Conservation (phyloP, 1,284 basidiomycete genomes). For the Neonothopanus nambi region DNA sequence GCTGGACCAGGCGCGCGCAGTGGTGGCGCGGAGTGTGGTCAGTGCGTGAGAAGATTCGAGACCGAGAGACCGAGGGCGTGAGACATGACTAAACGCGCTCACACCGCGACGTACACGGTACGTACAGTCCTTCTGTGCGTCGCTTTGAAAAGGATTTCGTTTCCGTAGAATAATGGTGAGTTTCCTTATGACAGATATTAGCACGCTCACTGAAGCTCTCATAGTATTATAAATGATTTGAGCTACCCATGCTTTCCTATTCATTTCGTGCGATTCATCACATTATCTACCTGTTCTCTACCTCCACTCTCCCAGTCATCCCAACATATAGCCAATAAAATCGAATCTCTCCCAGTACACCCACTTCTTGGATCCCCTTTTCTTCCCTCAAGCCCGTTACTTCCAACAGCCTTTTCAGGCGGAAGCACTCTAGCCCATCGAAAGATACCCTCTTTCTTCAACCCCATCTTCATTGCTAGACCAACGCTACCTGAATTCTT, state of each 20-base stretch:
- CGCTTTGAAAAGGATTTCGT: too few relatives aligned
- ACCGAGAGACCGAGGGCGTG: too few relatives aligned
- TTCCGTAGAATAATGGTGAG: too few relatives aligned
- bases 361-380: slow-evolving; percentile 39
- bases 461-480: slow-evolving; percentile 60
- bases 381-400: slow-evolving; percentile 32
- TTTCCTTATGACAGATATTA: too few relatives aligned
- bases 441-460: slow-evolving; percentile 53
- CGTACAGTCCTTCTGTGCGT: too few relatives aligned
- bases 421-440: slow-evolving; percentile 55
- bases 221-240: too few relatives aligned
- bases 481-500: slow-evolving; percentile 50
- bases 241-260: background rate
- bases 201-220: too few relatives aligned
- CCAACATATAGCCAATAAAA: slow-evolving; percentile 53
- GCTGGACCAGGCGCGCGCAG: too few relatives aligned
- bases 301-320: slow-evolving; percentile 62
- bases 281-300: slow-evolving; percentile 40
- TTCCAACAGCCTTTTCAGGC: slow-evolving; percentile 32
- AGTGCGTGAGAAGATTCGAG: too few relatives aligned
- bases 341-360: slow-evolving; percentile 46
- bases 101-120: too few relatives aligned
- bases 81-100: too few relatives aligned
- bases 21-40: too few relatives aligned
- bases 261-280: slow-evolving; percentile 29